Base-by-base conservation (phyloP, 2,329 filamentous ascomycete species). In the Aspergillus japonicus region DNA sequence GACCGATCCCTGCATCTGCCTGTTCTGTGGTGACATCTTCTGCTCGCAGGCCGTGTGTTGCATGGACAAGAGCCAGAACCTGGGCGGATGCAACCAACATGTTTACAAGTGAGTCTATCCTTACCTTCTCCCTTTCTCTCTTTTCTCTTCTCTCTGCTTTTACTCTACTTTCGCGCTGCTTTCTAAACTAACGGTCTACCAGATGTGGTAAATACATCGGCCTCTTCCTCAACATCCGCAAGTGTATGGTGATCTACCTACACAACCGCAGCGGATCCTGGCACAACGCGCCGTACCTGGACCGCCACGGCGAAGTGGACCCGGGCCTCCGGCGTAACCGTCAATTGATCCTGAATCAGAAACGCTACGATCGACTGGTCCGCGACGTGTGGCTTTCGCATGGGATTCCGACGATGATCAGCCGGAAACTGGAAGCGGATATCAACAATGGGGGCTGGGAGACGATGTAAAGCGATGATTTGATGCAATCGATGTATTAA, bases 361-460 rank as follows among this genome's bases (percentile, higher is more conserved):
- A 90, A 77, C 83, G 95, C 66, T 99, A 98, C 75, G 95, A 99
- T 76, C 87, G 89, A 39, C 83, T 97, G 75, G 83, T 97, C 59
- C 84, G 95, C 54, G 91, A 89, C 66, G 87, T 93, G 48, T 97
- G 96, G 89, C 81, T 98, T 61, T 86, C 87, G 53, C 92, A 97
- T 69, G 89, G 90, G 4, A 87, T 99, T 29, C 93, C 93, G 39
- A 96, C 90, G 66, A 87, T 92, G 50, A 96, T 99, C 72, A 91
- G 90, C 65, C 84, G 95, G 66, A 94, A 92, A 76, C 77, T 99
- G 66, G 95, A 99, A 80, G 89, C 91, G 14, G 95, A 99, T 75
- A 92, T 97, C 49, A 99, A 99, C 73, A 97, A 92, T 69, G 95
- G 95, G 0, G 95, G 95, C 0, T 99, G 95, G 95, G 95, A 99